A percentile compares a stretch with the other conserved stretches of the same genome.
Conservation (phyloP, 768 basidiomycete genomes). For the Tremella mesenterica region DNA sequence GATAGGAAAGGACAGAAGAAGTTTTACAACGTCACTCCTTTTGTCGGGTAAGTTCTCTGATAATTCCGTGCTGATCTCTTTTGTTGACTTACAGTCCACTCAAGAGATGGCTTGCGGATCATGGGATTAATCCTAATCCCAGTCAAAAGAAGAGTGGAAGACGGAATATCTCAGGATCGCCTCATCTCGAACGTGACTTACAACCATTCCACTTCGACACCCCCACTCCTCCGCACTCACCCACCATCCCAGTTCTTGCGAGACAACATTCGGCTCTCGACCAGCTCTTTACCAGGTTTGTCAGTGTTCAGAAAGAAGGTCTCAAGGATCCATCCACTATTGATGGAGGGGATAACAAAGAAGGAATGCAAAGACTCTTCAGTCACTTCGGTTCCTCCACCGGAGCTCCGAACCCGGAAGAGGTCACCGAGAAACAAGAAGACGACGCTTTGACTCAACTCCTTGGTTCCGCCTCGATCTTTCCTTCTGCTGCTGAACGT, state of each 20-base stretch:
- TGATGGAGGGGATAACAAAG: conserved; percentile 15
- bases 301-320: conserved; percentile 28
- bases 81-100: conserved; percentile 20
- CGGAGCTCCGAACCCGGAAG: background rate
- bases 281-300: conserved; percentile 25
- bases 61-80: background rate
- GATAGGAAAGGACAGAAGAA: conserved; percentile 52
- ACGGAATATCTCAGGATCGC: background rate
- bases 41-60: conserved; percentile 54
- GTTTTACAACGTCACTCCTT: conserved; percentile 91
- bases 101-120: conserved; percentile 30
- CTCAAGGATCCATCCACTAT: conserved; percentile 4
- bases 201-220: conserved; percentile 30
- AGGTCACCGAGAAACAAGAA: conserved; percentile 8
- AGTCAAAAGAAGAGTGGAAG: conserved; percentile 17
- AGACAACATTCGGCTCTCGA: conserved; percentile 19
- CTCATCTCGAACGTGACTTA: conserved; percentile 12
- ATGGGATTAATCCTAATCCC: conserved; percentile 20
- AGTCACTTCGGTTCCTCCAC: conserved; percentile 8
- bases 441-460: conserved; percentile 28
- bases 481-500: conserved; percentile 50
- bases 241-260: background rate
- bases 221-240: background rate
- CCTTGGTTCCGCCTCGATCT: conserved; percentile 56
- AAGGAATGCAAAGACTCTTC: conserved; percentile 24